Base-by-base conservation (phyloP, 1,139 yeast species). In the Sugiyamaella novakii region DNA sequence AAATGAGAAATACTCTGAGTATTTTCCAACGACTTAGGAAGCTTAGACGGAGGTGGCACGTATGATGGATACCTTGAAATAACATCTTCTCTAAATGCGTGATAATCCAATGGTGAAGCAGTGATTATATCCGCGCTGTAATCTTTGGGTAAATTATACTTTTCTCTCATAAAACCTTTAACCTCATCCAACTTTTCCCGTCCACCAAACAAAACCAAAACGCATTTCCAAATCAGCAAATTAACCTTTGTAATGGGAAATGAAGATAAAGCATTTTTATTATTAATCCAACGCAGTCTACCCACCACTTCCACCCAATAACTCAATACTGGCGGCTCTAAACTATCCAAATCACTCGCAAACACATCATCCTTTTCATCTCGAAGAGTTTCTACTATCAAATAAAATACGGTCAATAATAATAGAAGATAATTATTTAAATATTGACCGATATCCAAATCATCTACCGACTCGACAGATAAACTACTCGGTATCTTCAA, bases 31-130 rank as follows among this genome's bases (percentile, higher is more conserved):
- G 71, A 68, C 7, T 70, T 64, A 0, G 84, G 81, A 3, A 70
- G 63, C 5, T 72, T 66, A 5, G 72, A 66, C 1, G 80, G 79
- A 6, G 69, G 68, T 1, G 84, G 80, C 1, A 74, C 67, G 55
- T 75, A 83, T 3, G 86, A 69, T 0, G 98, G 97, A 61, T 81
- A 89, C 55, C 95, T 77, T 19, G 89, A 80, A 3, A 76, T 67
- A 5, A 89, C 67, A 56, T 88, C 95, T 54, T 84, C 86, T 53
- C 88, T 75, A 61, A 86, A 87, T 3, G 87, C 81, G 62, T 80
- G 82, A 63, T 87, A 89, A 58, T 88, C 95, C 28, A 88, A 68
- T 0, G 95, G 92, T 1, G 95, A 81, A 29, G 88, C 80, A 0
- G 75, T 71, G 40, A 80, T 66, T 14, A 54, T 46, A 17, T 54